Evolutionary conservation across 306 rosid species (phyloP).

Genomic region (Hippophae rhamnoides): DNA sequence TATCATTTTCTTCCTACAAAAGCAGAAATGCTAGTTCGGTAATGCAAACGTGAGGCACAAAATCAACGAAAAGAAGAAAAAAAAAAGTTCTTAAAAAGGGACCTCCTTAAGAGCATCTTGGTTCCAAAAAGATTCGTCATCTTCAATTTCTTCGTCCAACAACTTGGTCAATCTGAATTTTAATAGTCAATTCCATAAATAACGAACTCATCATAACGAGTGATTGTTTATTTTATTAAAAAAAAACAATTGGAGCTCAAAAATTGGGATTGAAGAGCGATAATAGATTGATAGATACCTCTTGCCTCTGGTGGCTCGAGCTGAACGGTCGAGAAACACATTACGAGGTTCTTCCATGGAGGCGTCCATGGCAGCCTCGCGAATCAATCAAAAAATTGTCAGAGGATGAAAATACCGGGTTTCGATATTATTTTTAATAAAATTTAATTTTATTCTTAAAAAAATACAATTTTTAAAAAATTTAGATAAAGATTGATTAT

Average conservation of each 20-base stretch:
- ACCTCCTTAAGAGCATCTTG: constrained; percentile 91
- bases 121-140: constrained; percentile 82
- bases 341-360: constrained; percentile 21
- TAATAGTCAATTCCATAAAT: not conserved
- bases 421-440: too few relatives aligned
- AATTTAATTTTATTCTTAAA: too few relatives aligned
- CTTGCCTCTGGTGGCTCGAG: constrained; percentile 77
- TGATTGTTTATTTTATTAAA: not conserved
- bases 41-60: not conserved
- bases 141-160: constrained; percentile 67
- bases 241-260: too few relatives aligned
- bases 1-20: constrained; percentile 61
- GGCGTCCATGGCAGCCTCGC: constrained; percentile 23
- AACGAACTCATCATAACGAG: not conserved
- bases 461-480: too few relatives aligned
- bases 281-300: constrained; percentile 9
- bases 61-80: not conserved
- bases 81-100: not conserved
- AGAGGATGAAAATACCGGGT: too few relatives aligned
- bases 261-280: not conserved
- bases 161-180: constrained; percentile 45
- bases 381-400: too few relatives aligned
- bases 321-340: constrained; percentile 45
- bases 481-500: too few relatives aligned
- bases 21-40: not conserved